Evolutionary conservation across 805 yeast genomes (phyloP).

Genomic region (Saturnispora sanitii): DNA sequence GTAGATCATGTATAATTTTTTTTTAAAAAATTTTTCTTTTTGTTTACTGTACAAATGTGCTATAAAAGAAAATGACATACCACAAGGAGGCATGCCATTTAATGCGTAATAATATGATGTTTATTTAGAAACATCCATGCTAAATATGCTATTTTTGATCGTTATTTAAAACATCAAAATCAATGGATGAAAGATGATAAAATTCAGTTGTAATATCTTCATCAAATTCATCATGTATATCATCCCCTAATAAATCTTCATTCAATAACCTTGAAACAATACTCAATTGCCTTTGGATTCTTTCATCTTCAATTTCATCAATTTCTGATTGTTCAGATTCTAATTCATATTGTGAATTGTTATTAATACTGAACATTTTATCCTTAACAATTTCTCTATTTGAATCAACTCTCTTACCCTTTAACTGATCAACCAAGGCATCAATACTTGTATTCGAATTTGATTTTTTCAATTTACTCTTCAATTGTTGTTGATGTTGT

Average conservation of each 20-base stretch:
- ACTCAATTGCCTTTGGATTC: conserved; percentile 4
- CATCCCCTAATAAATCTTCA: conserved; percentile 1
- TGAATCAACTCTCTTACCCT: conserved; percentile 12
- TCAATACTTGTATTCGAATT: conserved; percentile 6
- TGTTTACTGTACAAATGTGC: too few relatives aligned
- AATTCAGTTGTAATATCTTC: not conserved
- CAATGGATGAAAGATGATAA: not conserved
- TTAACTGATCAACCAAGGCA: conserved; percentile 19
- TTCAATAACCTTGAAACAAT: conserved; percentile 2
- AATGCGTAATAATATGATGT: too few relatives aligned
- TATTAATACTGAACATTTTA: not conserved
- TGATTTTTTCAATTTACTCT: conserved; percentile 3
- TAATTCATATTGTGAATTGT: not conserved
- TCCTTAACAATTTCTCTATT: not conserved
- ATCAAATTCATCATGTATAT: conserved; percentile 3
- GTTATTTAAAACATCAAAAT: not conserved
- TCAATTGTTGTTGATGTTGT: conserved; percentile 28
- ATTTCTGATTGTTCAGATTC: conserved; percentile 2
- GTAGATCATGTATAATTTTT: not conserved
- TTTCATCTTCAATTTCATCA: conserved; percentile 2
- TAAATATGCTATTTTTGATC: conserved; percentile 1
- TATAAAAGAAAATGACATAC: too few relatives aligned
- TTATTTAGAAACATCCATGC: not conserved
- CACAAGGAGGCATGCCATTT: too few relatives aligned
- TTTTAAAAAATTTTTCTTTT: not conserved